Conservation (phyloP, 306 rosid species). For the Cajanus cajan region DNA sequence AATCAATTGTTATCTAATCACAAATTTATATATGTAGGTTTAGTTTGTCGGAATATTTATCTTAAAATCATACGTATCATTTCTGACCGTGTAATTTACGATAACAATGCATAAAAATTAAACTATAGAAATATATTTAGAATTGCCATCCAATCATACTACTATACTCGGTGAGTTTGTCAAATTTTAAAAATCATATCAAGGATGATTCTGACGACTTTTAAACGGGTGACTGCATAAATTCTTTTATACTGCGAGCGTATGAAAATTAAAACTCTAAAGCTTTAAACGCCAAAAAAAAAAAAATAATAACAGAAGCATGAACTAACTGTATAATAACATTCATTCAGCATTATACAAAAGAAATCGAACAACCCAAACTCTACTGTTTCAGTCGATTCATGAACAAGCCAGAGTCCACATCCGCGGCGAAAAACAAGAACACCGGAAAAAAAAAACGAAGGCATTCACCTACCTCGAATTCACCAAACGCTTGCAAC, state of each 20-base stretch:
- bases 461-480: constrained; percentile 57
- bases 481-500: constrained; percentile 89
- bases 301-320: background rate
- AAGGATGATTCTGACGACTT: too few species aligned
- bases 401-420: background rate
- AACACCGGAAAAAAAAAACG: background rate
- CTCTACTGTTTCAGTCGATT: background rate
- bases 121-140: background rate
- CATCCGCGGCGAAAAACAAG: constrained; percentile 12
- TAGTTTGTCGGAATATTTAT: too few species aligned
- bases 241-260: too few species aligned
- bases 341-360: background rate
- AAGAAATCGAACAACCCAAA: background rate
- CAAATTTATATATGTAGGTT: too few species aligned
- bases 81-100: background rate
- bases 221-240: too few species aligned
- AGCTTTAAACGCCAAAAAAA: too few species aligned
- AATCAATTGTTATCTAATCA: too few species aligned
- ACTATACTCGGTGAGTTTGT: background rate
- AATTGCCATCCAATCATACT: background rate
- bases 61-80: too few species aligned
- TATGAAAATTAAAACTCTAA: too few species aligned
- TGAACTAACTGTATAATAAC: background rate
- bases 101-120: background rate
- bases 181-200: background rate